A percentile compares a stretch with the other conserved stretches of the same genome.
These are phyloP conservation scores for Ustilago trichophora DNA, from an alignment of 1,284 basidiomycete genomes.

Conservation along the genomic window DNA sequence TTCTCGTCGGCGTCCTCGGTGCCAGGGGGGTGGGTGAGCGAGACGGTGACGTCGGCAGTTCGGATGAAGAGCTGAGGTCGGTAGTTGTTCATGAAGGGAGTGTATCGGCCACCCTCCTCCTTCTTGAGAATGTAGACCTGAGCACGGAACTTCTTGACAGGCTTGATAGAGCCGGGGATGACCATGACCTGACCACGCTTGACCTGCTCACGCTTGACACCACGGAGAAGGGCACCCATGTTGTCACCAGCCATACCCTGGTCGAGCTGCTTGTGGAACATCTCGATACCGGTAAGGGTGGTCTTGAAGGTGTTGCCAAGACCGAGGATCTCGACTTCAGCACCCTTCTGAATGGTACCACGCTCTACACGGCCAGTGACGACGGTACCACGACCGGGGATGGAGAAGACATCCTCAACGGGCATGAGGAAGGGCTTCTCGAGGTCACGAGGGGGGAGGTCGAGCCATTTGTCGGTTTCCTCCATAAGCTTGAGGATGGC, in stretches of 20 bases:
- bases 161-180: constrained; percentile 88
- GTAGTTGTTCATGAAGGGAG: constrained; percentile 96
- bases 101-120: constrained; percentile 97
- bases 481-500: constrained; percentile 87
- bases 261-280: constrained; percentile 99
- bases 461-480: constrained; percentile 93
- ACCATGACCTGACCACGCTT: constrained; percentile 91
- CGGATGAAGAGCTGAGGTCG: constrained; percentile 95
- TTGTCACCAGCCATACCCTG: constrained; percentile 98
- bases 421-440: constrained; percentile 98
- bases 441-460: constrained; percentile 92
- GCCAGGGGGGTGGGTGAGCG: constrained; percentile 85
- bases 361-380: constrained; percentile 97
- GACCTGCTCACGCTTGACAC: constrained; percentile 96
- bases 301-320: constrained; percentile 87
- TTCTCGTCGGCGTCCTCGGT: constrained; percentile 68
- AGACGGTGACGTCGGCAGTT: constrained; percentile 91
- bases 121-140: constrained; percentile 77
- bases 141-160: constrained; percentile 83
- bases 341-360: constrained; percentile 89
- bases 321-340: constrained; percentile 93
- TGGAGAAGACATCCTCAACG: constrained; percentile 97
- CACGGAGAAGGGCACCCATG: constrained; percentile 97
- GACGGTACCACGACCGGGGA: constrained; percentile 97
- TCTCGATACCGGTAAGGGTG: constrained; percentile 95